Percentiles rank a stretch among this genome's conserved stretches.
Conservation (phyloP, 495 filamentous ascomycete genomes). For the Penicillium maclennaniae region DNA sequence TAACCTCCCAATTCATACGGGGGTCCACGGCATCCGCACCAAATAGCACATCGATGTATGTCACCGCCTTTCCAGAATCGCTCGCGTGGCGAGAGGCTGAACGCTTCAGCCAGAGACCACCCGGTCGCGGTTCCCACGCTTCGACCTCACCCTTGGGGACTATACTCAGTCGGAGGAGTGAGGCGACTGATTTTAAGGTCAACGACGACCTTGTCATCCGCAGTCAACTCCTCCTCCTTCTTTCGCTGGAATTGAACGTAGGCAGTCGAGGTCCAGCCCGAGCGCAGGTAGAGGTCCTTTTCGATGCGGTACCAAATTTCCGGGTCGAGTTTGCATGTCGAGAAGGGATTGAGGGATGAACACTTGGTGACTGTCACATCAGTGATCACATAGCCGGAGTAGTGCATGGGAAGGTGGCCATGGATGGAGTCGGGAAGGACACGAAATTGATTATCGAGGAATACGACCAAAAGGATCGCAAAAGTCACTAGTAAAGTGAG, state of each 20-base stretch:
- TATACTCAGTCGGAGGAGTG: slow-evolving; percentile 59
- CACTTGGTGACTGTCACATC: slow-evolving; percentile 84
- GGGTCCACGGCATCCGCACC: slow-evolving; percentile 92
- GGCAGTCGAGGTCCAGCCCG: slow-evolving; percentile 69
- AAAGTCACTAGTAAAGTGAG: slow-evolving; percentile 62
- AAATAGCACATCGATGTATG: slow-evolving; percentile 85
- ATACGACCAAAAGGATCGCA: slow-evolving; percentile 64
- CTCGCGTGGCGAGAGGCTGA: slow-evolving; percentile 70
- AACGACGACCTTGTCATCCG: slow-evolving; percentile 74
- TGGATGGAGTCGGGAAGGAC: slow-evolving; percentile 81
- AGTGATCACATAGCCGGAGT: slow-evolving; percentile 76
- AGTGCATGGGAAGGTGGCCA: slow-evolving; percentile 76
- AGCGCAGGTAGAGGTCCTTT: slow-evolving; percentile 84
- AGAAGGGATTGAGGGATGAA: slow-evolving; percentile 68
- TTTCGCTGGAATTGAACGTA: slow-evolving; percentile 83
- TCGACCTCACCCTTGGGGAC: slow-evolving; percentile 54
- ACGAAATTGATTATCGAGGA: slow-evolving; percentile 77
- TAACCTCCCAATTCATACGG: slow-evolving; percentile 74
- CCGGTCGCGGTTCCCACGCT: slow-evolving; percentile 75
- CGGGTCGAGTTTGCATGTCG: slow-evolving; percentile 73
- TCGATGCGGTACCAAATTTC: slow-evolving; percentile 78
- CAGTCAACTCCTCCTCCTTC: slow-evolving; percentile 77
- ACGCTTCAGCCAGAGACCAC: slow-evolving; percentile 84
- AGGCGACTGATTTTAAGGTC: slow-evolving; percentile 78
- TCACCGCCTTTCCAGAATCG: slow-evolving; percentile 74